Evolutionary conservation across 1,139 yeast species (phyloP).

Genomic region (Meyerozyma athensensis): DNA sequence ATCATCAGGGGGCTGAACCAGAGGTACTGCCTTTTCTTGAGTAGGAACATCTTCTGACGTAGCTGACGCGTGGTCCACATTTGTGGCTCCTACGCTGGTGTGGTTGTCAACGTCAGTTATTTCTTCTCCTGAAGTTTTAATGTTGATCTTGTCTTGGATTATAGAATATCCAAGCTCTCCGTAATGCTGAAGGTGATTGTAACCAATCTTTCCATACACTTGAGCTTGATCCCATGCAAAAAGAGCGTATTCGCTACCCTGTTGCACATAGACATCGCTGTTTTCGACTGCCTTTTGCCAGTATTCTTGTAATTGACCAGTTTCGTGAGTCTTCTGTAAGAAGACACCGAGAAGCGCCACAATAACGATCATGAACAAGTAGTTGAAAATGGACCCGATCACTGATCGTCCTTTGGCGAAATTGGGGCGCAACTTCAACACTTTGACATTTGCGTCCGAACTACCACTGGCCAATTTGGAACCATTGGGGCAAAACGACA

Average conservation of each 20-base stretch:
- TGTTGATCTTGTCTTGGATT: slow-evolving; percentile 9
- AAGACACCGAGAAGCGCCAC: slow-evolving; percentile 43
- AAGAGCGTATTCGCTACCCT: slow-evolving; percentile 25
- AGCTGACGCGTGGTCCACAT: slow-evolving; percentile 20
- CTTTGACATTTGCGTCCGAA: slow-evolving; percentile 71
- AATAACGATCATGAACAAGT: slow-evolving; percentile 40
- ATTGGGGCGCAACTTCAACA: slow-evolving; percentile 55
- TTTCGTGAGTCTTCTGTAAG: slow-evolving; percentile 36
- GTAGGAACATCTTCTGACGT: slow-evolving; percentile 5
- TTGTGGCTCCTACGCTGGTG: slow-evolving; percentile 12
- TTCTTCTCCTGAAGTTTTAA: slow-evolving; percentile 36
- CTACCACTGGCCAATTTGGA: slow-evolving; percentile 69
- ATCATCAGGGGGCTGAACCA: slow-evolving; percentile 1
- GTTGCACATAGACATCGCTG: slow-evolving; percentile 12
- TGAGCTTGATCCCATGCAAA: slow-evolving; percentile 16
- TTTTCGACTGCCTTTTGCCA: slow-evolving; percentile 16
- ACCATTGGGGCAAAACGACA: slow-evolving; percentile 68
- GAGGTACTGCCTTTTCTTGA: background rate
- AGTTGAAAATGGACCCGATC: slow-evolving; percentile 35
- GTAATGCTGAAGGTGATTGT: slow-evolving; percentile 27
- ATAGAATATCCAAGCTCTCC: background rate
- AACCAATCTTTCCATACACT: slow-evolving; percentile 17
- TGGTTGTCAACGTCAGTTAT: slow-evolving; percentile 25
- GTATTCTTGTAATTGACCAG: slow-evolving; percentile 29
- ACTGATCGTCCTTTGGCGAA: slow-evolving; percentile 42